Conservation (phyloP, 805 yeast species). For the Candida jianshihensis region DNA sequence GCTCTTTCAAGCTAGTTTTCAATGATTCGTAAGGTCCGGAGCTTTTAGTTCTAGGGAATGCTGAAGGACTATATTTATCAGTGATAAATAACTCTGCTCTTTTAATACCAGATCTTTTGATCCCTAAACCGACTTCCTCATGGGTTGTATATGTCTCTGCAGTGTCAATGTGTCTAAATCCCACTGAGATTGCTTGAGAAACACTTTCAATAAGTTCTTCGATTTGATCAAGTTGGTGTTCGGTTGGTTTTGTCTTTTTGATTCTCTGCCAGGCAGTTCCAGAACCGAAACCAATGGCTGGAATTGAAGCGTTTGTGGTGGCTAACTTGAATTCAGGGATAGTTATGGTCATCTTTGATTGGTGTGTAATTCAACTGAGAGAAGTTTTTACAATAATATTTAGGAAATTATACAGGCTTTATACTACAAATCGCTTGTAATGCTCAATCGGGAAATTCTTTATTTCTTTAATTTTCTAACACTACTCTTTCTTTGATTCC, state of each 20-base stretch:
- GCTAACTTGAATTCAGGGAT: conserved; percentile 19
- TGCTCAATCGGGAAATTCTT: not conserved
- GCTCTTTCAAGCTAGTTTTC: conserved; percentile 32
- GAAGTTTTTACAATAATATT: too few relatives aligned
- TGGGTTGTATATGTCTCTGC: conserved; percentile 51
- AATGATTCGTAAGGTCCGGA: conserved; percentile 28
- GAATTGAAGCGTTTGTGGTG: conserved; percentile 34
- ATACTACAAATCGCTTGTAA: not conserved
- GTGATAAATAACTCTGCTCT: conserved; percentile 59
- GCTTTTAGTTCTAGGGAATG: not conserved
- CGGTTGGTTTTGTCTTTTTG: conserved; percentile 13
- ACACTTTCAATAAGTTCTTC: conserved; percentile 20
- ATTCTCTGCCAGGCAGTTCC: conserved; percentile 40
- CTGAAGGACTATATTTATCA: conserved; percentile 36
- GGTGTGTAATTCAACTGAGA: not conserved
- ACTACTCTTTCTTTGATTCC: conserved; percentile 7
- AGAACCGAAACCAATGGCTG: conserved; percentile 40
- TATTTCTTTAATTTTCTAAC: conserved; percentile 13
- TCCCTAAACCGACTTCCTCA: conserved; percentile 43
- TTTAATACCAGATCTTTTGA: conserved; percentile 44
- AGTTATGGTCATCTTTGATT: conserved; percentile 5
- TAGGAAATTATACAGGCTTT: not conserved
- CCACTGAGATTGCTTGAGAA: conserved; percentile 17
- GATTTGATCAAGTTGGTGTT: conserved; percentile 20
- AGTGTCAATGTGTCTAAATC: conserved; percentile 54